These are phyloP conservation scores for Lantana camara DNA, from an alignment of 257 asterid genomes.

Conservation along the genomic window DNA sequence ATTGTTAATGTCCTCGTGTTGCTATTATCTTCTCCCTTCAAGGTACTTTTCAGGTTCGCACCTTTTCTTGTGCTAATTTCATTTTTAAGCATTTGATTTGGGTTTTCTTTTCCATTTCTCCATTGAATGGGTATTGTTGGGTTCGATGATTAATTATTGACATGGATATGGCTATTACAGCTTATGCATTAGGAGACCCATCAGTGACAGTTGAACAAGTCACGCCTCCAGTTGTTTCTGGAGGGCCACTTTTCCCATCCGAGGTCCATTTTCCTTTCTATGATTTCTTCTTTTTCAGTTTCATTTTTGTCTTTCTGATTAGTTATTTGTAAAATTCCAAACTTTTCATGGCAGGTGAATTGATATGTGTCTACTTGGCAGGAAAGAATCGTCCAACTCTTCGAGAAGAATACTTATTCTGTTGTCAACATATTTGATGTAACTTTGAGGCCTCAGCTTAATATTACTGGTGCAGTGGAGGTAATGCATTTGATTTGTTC, in stretches of 20 bases:
- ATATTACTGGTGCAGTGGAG: constrained; percentile 85
- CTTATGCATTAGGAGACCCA: constrained; percentile 88
- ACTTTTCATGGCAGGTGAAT: constrained; percentile 47
- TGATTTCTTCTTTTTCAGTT: neutral
- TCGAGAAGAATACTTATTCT: constrained; percentile 88
- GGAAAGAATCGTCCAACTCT: constrained; percentile 90
- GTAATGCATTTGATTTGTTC: constrained; percentile 32
- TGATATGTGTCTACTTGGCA: constrained; percentile 58
- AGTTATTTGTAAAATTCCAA: constrained; percentile 27
- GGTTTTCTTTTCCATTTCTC: too few species aligned
- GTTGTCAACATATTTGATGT: constrained; percentile 98
- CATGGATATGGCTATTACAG: constrained; percentile 42
- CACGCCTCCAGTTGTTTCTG: constrained; percentile 64
- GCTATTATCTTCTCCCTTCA: constrained; percentile 56
- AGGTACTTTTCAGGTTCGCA: constrained; percentile 86
- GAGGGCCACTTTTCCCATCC: constrained; percentile 76
- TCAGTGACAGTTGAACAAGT: constrained; percentile 88
- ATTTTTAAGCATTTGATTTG: too few species aligned
- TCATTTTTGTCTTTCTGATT: constrained; percentile 24
- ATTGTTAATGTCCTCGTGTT: constrained; percentile 49
- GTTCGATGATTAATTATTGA: neutral
- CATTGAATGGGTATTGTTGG: neutral
- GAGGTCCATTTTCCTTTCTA: constrained; percentile 55
- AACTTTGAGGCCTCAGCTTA: constrained; percentile 87
- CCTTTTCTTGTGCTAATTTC: constrained; percentile 13